Evolutionary conservation across 345 rosid genomes (phyloP).

Genomic region (Eucalyptus tenuipes): DNA sequence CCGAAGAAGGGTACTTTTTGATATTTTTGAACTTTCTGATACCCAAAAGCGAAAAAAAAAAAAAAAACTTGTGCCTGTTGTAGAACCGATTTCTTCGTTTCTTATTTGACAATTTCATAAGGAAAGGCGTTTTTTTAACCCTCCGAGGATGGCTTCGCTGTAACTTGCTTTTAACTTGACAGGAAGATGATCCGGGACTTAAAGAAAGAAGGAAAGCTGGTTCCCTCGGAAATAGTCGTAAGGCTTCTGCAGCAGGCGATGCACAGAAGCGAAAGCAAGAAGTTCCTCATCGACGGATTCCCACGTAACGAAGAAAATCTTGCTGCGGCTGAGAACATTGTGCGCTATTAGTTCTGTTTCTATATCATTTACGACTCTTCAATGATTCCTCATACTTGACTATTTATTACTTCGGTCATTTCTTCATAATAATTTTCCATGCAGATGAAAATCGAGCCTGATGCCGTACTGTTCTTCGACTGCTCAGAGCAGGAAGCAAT

Average conservation of each 20-base stretch:
- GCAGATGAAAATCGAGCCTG: conserved; percentile 16
- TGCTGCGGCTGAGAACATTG: conserved; percentile 8
- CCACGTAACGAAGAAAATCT: conserved; percentile 22
- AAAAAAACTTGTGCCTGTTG: background rate
- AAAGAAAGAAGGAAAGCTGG: conserved; percentile 20
- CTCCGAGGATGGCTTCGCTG: background rate
- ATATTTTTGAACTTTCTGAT: background rate
- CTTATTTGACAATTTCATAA: background rate
- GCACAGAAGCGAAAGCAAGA: conserved; percentile 6
- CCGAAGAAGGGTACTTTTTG: conserved; percentile 10
- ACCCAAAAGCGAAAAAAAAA: background rate
- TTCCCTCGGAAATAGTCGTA: conserved; percentile 16
- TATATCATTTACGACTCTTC: background rate
- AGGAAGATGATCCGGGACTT: conserved; percentile 8
- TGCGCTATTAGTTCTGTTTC: background rate
- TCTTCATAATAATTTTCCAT: background rate
- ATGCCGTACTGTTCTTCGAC: conserved; percentile 4
- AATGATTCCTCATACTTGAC: background rate
- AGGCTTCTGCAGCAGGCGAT: conserved; percentile 17
- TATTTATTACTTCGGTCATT: background rate
- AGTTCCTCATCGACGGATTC: conserved; percentile 19
- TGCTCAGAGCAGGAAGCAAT: conserved; percentile 16
- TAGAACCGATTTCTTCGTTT: background rate
- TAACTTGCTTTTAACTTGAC: background rate
- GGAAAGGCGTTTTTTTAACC: background rate